Evolutionary conservation across 1,139 yeast species (phyloP).

Genomic region (Debaryomyces coudertii): DNA sequence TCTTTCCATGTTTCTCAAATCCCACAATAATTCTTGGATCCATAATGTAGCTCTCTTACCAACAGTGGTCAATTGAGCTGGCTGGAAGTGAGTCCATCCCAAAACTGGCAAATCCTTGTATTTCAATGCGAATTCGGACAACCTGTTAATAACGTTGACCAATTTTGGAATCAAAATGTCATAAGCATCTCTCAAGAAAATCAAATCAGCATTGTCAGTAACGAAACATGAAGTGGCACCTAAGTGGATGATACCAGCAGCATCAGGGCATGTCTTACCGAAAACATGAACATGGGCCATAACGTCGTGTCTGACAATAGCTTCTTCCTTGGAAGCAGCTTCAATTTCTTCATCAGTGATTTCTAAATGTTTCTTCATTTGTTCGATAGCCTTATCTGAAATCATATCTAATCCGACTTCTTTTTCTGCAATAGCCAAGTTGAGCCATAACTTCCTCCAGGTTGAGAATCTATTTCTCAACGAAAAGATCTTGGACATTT

Average conservation of each 20-base stretch:
- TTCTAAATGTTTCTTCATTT: constrained; percentile 74
- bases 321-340: constrained; percentile 90
- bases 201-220: constrained; percentile 97
- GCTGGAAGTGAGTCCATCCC: constrained; percentile 99
- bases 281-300: constrained; percentile 98
- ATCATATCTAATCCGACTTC: constrained; percentile 83
- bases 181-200: constrained; percentile 93
- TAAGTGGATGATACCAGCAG: constrained; percentile 96
- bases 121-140: constrained; percentile 83
- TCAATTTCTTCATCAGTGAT: constrained; percentile 93
- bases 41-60: constrained; percentile 98
- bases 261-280: constrained; percentile 91
- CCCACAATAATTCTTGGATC: constrained; percentile 98
- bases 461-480: constrained; percentile 93
- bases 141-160: constrained; percentile 91
- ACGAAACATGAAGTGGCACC: constrained; percentile 99
- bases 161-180: constrained; percentile 91
- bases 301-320: constrained; percentile 97
- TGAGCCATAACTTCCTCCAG: constrained; percentile 98
- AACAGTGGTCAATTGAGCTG: constrained; percentile 97
- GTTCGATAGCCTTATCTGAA: constrained; percentile 87
- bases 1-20: constrained; percentile 90
- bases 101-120: constrained; percentile 95
- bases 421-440: constrained; percentile 93
- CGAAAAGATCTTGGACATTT: constrained; percentile 92